Evolutionary conservation across 768 basidiomycete genomes (phyloP), one percentile per base, ranked within the genome.

Genomic region (Lepiota venenata): DNA sequence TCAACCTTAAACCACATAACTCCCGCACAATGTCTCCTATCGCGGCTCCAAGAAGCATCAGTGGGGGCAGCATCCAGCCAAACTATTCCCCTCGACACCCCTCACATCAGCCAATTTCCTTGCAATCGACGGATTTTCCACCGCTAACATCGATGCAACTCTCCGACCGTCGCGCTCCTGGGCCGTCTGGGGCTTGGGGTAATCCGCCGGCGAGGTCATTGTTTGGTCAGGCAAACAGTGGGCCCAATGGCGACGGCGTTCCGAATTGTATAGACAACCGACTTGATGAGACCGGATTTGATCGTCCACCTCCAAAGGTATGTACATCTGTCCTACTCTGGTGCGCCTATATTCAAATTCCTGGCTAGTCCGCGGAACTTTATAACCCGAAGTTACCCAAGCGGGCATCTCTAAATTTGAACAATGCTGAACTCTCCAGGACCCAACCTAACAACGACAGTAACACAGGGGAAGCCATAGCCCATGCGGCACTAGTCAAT

Each of bases 1-100:
- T 93, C 3, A 89, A 89, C 14, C 74, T 93, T 32, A 90, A 87
- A 65, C 81, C 89, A 0, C 85, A 89, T 55, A 75, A 62, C 59
- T 72, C 70, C 37, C 75, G 72, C 16, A 74, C 65, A 20, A 71
- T 76, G 60, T 71, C 76, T 12, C 72, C 76, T 20, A 71, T 74
- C 50, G 71, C 74, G 3, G 67, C 71, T 11, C 64, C 74, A n/a
- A 70, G 71, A 35, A 63, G 61, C 18, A 62, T 69, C 25, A 74
- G 70, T 53, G 69, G 71, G 41, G 61, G 63, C 50, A 59, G 64
- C 25, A 73, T 68, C 39, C 73, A 73, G 16, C 62, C 60, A 5
- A 63, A 56, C 41, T 56, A 59, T 43, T 69, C 48, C 61, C 61
- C 20, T 55, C 63, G 47, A 47, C 65, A 60, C 47, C 63, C 49